Evolutionary conservation across 768 basidiomycete genomes (phyloP), one percentile per base, ranked within the genome.

Genomic region (Boletus rubescentipes): DNA sequence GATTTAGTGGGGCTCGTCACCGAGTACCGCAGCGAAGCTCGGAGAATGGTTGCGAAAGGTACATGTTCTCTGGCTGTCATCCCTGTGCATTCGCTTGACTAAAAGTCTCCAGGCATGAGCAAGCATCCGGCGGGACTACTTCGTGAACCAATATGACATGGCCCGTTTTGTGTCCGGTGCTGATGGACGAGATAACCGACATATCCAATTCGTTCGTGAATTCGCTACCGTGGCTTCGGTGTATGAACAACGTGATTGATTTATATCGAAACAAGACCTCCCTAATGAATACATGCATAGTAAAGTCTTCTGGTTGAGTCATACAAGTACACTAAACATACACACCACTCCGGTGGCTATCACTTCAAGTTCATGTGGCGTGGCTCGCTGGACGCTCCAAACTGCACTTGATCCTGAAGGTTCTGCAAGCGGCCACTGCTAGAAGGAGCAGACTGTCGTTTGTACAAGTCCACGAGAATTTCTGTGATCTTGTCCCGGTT

Each of bases 101-200:
- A n/a, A 14, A 42, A 20, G 5, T 26, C 18, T 47, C 15, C 42
- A 96, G 95, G 96, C 26, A 96, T 99, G 89, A n/a, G n/a, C n/a
- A n/a, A 83, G 82, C 63, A 91, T 96, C 52, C 87, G 91, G 23
- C 98, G 97, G 97, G 97, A 98, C 68, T 82, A 93, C 72, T 94
- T 98, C 63, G 89, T 98, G 62, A 96, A 91, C 65, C 90, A 94
- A 49, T 98, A 93, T 67, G 94, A 96, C 60, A 82, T 87, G 5
- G 79, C 84, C 16, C 79, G 92, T 54, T 91, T 86, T 66, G 80
- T 89, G 8, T 76, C 87, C 0, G 77, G 80, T 43, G 76, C 84
- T n/a, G 91, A 93, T 61, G 87, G 84, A 11, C 78, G 72, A 37
- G 94, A 97, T 65, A 93, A 87, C 65, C 79, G 92, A 57, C 96